Conservation (phyloP, 352 stramenopile species). For the Hyaloperonospora brassicae region DNA sequence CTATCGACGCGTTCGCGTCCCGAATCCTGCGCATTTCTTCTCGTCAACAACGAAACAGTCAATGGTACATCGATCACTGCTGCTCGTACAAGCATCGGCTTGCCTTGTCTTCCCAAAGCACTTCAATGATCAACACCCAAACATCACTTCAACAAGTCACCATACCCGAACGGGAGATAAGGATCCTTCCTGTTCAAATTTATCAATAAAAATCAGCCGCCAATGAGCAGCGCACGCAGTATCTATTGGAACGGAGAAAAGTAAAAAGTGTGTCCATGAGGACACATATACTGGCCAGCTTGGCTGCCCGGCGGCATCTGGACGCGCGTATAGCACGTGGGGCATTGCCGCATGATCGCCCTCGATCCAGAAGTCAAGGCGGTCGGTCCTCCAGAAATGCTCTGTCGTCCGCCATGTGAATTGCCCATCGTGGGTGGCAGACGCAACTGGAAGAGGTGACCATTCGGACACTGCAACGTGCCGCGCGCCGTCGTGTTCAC, state of each 20-base stretch:
- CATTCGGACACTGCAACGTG: slow-evolving; percentile 69
- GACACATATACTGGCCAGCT: slow-evolving; percentile 85
- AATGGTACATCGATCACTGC: slow-evolving; percentile 57
- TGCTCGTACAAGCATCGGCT: slow-evolving; percentile 81
- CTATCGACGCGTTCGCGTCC: slow-evolving; percentile 25
- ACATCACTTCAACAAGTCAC: slow-evolving; percentile 2
- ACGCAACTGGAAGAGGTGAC: slow-evolving; percentile 64
- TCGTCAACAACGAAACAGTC: slow-evolving; percentile 71
- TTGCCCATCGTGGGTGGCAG: slow-evolving; percentile 44
- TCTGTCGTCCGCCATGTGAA: slow-evolving; percentile 35
- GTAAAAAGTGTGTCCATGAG: slow-evolving; percentile 81
- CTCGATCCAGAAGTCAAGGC: slow-evolving; percentile 25
- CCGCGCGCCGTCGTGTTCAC: slow-evolving; percentile 63
- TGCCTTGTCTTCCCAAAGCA: slow-evolving; percentile 64
- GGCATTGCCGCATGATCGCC: slow-evolving; percentile 77
- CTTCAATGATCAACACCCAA: slow-evolving; percentile 55
- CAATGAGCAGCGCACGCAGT: slow-evolving; percentile 4
- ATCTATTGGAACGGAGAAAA: slow-evolving; percentile 64
- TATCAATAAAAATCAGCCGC: slow-evolving; percentile 3
- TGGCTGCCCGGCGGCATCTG: slow-evolving; percentile 81
- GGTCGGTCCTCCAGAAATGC: slow-evolving; percentile 21
- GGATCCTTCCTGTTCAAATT: slow-evolving; percentile 9
- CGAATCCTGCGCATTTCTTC: slow-evolving; percentile 79
- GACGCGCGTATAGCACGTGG: slow-evolving; percentile 81
- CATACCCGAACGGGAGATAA: background rate